Percentiles rank a stretch among this genome's conserved stretches.
Conservation (phyloP, 495 filamentous ascomycete species). For the Aspergillus cristatus region DNA sequence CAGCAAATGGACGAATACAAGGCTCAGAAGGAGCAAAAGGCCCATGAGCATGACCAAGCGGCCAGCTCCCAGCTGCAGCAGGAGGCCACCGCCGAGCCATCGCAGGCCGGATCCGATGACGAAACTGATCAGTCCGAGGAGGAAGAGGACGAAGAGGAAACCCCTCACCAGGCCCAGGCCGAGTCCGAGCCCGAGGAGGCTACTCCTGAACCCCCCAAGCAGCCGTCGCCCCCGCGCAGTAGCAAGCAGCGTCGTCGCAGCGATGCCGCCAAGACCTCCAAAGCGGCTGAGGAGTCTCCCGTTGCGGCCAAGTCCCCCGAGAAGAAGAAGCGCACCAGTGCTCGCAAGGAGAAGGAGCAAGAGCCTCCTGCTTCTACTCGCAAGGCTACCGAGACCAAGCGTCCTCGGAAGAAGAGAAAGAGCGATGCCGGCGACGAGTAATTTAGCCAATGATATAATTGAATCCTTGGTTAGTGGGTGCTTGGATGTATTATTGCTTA, state of each 20-base stretch:
- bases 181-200: conserved; percentile 32
- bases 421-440: conserved; percentile 31
- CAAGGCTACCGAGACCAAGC: conserved; percentile 47
- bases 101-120: conserved; percentile 6
- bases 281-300: conserved; percentile 22
- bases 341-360: conserved; percentile 35
- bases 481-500: too few relatives aligned
- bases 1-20: conserved; percentile 67
- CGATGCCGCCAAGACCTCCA: conserved; percentile 33
- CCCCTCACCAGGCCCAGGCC: conserved; percentile 27
- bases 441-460: too few relatives aligned
- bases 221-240: conserved; percentile 46
- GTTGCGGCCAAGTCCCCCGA: conserved; percentile 22
- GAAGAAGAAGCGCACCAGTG: conserved; percentile 34
- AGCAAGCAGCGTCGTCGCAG: conserved; percentile 38
- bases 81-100: conserved; percentile 42
- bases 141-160: conserved; percentile 33
- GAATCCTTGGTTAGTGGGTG: too few relatives aligned
- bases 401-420: conserved; percentile 61
- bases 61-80: conserved; percentile 46
- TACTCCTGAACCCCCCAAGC: conserved; percentile 41
- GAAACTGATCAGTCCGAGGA: conserved; percentile 27
- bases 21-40: conserved; percentile 11
- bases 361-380: conserved; percentile 36
- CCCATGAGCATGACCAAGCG: conserved; percentile 45